Percentiles rank a stretch among this genome's conserved stretches.
Evolutionary conservation across 495 filamentous ascomycete species (phyloP).

Genomic region (Penicillium daleae): DNA sequence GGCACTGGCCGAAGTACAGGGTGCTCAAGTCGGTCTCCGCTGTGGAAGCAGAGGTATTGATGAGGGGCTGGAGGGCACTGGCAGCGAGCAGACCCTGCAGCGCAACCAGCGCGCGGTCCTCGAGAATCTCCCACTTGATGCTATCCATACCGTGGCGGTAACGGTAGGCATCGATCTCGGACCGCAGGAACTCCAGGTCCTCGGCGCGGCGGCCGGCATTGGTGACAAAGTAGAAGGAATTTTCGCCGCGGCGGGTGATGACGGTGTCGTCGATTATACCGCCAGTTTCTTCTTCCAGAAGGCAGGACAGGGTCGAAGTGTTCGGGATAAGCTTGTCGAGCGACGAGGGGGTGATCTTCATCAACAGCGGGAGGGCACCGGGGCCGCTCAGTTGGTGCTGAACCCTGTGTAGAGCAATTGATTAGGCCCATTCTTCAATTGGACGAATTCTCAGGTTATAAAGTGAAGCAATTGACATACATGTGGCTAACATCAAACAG

Average conservation of each 20-base stretch:
- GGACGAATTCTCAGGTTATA: not conserved
- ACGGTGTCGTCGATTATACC: constrained; percentile 95
- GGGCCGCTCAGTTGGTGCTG: constrained; percentile 76
- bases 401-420: constrained; percentile 50
- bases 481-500: constrained; percentile 81
- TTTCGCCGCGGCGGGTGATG: constrained; percentile 71
- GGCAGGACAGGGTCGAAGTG: constrained; percentile 75
- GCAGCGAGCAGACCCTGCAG: constrained; percentile 83
- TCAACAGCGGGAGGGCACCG: constrained; percentile 74
- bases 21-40: constrained; percentile 60
- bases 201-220: constrained; percentile 93
- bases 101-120: constrained; percentile 72
- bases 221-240: constrained; percentile 87
- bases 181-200: constrained; percentile 72
- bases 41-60: constrained; percentile 41
- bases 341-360: constrained; percentile 76
- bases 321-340: constrained; percentile 59
- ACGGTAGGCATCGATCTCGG: constrained; percentile 62
- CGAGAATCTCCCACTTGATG: constrained; percentile 72
- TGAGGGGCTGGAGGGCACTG: constrained; percentile 63
- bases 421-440: constrained; percentile 13
- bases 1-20: constrained; percentile 81
- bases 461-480: constrained; percentile 34
- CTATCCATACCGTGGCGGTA: constrained; percentile 48
- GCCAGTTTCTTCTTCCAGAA: constrained; percentile 77